Evolutionary conservation across 805 yeast genomes (phyloP).

Genomic region (Candida fluviatilis): DNA sequence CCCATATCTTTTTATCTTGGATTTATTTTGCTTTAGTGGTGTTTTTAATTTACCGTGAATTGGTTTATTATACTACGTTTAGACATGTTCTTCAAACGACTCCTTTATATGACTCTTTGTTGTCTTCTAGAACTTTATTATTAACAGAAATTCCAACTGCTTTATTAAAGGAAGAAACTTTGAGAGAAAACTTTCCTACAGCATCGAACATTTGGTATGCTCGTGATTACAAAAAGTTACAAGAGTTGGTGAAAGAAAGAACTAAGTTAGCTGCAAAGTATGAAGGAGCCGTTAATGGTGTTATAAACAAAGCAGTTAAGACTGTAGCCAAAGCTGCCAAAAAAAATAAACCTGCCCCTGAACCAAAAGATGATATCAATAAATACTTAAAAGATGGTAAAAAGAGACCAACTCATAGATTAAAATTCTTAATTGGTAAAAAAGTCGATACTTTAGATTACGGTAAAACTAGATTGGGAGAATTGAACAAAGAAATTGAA

Average conservation of each 20-base stretch:
- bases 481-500: constrained; percentile 62
- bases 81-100: constrained; percentile 73
- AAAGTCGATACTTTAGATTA: constrained; percentile 84
- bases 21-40: constrained; percentile 61
- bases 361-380: constrained; percentile 52
- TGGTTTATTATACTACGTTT: constrained; percentile 64
- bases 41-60: constrained; percentile 67
- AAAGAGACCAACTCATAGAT: constrained; percentile 80
- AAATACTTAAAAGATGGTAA: constrained; percentile 61
- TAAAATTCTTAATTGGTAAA: constrained; percentile 68
- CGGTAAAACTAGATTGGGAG: constrained; percentile 61
- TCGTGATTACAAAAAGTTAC: constrained; percentile 56
- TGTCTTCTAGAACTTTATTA: constrained; percentile 68
- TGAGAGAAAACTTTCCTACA: constrained; percentile 61
- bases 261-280: constrained; percentile 55
- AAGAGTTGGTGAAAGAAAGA: constrained; percentile 58
- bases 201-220: constrained; percentile 58
- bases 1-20: constrained; percentile 78
- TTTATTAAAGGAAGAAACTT: constrained; percentile 42
- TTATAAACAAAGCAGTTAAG: constrained; percentile 56
- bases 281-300: constrained; percentile 62
- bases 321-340: constrained; percentile 52
- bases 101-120: constrained; percentile 65
- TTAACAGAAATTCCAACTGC: constrained; percentile 62
- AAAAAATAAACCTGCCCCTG: constrained; percentile 52